These are phyloP conservation scores for Bathelium albidoporum DNA, from an alignment of 495 filamentous ascomycete species.

Conservation along the genomic window DNA sequence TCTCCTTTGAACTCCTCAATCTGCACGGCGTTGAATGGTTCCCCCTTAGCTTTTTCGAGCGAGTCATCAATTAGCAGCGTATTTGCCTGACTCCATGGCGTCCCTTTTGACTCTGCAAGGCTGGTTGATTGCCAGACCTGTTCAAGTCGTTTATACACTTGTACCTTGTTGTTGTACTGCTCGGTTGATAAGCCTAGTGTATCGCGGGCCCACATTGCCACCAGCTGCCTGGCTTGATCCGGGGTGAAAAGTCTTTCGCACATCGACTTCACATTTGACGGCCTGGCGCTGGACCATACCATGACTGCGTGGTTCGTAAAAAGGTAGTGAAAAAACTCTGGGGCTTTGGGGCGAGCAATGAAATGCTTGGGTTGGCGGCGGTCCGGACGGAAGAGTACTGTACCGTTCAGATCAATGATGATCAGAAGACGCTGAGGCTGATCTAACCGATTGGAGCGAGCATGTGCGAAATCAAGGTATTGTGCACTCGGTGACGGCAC, in stretches of 20 bases:
- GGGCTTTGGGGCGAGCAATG: conserved; percentile 49
- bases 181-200: conserved; percentile 51
- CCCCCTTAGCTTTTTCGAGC: conserved; percentile 60
- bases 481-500: conserved; percentile 31
- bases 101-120: conserved; percentile 38
- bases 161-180: conserved; percentile 61
- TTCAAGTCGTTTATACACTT: conserved; percentile 78
- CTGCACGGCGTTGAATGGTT: conserved; percentile 74
- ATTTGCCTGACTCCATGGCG: conserved; percentile 73
- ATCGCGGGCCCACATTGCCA: conserved; percentile 74
- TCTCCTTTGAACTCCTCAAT: conserved; percentile 62
- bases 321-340: conserved; percentile 55
- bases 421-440: conserved; percentile 51
- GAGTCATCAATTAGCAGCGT: conserved; percentile 87
- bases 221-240: conserved; percentile 35
- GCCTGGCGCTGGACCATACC: conserved; percentile 81
- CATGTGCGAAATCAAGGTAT: conserved; percentile 38
- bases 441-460: conserved; percentile 21
- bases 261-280: conserved; percentile 57
- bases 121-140: conserved; percentile 49
- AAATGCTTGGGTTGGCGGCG: conserved; percentile 42
- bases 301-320: conserved; percentile 62
- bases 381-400: conserved; percentile 60
- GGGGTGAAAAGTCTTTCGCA: conserved; percentile 42
- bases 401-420: conserved; percentile 89